Conservation (phyloP, 2,329 filamentous ascomycete genomes). For the Myriosclerotinia duriaeana region DNA sequence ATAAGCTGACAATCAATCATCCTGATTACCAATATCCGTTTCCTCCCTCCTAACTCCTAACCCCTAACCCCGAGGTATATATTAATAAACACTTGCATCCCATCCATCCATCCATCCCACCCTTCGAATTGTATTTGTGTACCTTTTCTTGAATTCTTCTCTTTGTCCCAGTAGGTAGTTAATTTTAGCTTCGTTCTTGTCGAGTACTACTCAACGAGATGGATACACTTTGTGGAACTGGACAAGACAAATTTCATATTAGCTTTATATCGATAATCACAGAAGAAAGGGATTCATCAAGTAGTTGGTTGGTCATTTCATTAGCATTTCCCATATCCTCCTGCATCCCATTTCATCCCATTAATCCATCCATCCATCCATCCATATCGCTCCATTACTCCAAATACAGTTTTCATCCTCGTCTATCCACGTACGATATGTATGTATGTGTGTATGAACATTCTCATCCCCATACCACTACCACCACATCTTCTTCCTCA, state of each 20-base stretch:
- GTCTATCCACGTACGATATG: constrained; percentile 22
- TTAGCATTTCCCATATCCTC: constrained; percentile 21
- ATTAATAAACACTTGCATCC: too few relatives aligned
- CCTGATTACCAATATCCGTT: too few relatives aligned
- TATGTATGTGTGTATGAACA: constrained; percentile 12
- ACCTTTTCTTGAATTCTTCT: too few relatives aligned
- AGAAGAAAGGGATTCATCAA: neutral
- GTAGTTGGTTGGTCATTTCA: constrained; percentile 18
- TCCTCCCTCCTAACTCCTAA: too few relatives aligned
- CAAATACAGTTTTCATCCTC: constrained; percentile 11
- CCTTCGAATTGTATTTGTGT: too few relatives aligned
- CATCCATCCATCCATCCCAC: too few relatives aligned
- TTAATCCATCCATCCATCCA: constrained; percentile 4
- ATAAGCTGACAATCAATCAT: too few relatives aligned
- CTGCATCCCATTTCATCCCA: neutral
- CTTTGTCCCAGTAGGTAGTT: too few relatives aligned
- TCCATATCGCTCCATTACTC: constrained; percentile 11
- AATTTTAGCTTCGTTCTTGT: too few relatives aligned
- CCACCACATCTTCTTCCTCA: neutral
- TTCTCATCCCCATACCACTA: constrained; percentile 1
- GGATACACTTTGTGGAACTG: too few relatives aligned
- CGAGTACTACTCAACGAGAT: too few relatives aligned
- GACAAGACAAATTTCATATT: neutral
- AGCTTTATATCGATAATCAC: neutral
- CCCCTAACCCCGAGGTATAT: too few relatives aligned